A percentile compares a stretch with the other conserved stretches of the same genome.
Conservation (phyloP, 495 filamentous ascomycete species). For the Peziza echinospora region DNA sequence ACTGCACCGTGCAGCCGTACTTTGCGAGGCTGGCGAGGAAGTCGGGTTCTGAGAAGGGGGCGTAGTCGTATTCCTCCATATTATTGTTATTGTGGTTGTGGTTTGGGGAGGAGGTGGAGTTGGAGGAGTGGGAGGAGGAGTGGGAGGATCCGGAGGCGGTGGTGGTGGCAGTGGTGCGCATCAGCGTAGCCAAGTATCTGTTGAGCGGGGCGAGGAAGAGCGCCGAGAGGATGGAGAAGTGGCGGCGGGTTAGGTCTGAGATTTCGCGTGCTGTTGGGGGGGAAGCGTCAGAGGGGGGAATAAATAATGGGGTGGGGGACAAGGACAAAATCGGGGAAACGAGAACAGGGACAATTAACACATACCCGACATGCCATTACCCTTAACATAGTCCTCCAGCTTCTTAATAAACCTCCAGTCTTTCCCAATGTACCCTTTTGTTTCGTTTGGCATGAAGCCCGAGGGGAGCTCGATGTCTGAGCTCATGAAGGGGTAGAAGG, state of each 20-base stretch:
- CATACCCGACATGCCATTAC: constrained; percentile 13
- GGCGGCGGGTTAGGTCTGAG: constrained; percentile 13
- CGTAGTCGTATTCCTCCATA: constrained; percentile 17
- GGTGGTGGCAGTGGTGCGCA: background rate
- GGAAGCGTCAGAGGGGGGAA: too few species aligned
- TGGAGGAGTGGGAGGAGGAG: constrained; percentile 18
- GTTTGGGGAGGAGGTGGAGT: constrained; percentile 12
- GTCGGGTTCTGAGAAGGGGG: constrained; percentile 18
- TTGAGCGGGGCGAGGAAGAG: constrained; percentile 17
- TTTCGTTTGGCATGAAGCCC: constrained; percentile 15
- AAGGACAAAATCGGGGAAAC: background rate
- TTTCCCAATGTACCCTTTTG: constrained; percentile 16
- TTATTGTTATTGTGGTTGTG: constrained; percentile 9
- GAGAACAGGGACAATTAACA: background rate
- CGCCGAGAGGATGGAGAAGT: constrained; percentile 17
- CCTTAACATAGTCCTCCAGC: constrained; percentile 13
- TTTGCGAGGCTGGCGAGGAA: constrained; percentile 17
- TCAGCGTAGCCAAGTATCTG: constrained; percentile 16
- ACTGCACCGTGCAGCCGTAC: constrained; percentile 16
- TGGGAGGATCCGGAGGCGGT: constrained; percentile 6
- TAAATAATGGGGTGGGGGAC: too few species aligned
- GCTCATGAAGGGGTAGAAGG: background rate
- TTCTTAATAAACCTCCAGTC: constrained; percentile 16
- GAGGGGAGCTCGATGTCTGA: constrained; percentile 12
- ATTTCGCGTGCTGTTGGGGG: constrained; percentile 11